These are phyloP conservation scores for Scheffersomyces stipitis DNA, from an alignment of 805 yeast genomes.

Conservation along the genomic window DNA sequence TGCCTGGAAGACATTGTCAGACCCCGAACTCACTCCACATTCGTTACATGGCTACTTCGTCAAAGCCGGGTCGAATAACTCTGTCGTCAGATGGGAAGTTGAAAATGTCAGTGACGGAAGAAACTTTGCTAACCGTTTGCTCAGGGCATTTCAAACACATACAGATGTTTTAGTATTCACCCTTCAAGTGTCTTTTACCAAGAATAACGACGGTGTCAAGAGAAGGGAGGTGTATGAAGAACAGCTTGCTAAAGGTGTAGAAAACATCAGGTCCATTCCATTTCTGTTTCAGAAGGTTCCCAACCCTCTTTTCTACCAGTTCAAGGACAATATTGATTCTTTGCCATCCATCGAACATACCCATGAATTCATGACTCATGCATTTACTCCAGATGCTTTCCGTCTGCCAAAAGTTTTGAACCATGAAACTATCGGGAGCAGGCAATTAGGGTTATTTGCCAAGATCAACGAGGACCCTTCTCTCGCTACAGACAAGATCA, in stretches of 20 bases:
- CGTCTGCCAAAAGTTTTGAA: constrained; percentile 1
- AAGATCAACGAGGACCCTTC: constrained; percentile 27
- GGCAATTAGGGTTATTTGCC: constrained; percentile 29
- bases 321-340: constrained; percentile 10
- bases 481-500: constrained; percentile 20
- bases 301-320: constrained; percentile 7
- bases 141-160: constrained; percentile 21
- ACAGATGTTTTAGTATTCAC: constrained; percentile 19
- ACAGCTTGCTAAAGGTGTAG: background rate
- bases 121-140: constrained; percentile 23
- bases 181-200: constrained; percentile 21
- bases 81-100: constrained; percentile 27
- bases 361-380: constrained; percentile 26
- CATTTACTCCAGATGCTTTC: constrained; percentile 22
- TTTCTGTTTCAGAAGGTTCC: constrained; percentile 7
- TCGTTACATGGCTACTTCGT: constrained; percentile 29
- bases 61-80: constrained; percentile 21
- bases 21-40: constrained; percentile 22
- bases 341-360: constrained; percentile 24
- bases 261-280: constrained; percentile 1
- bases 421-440: constrained; percentile 6
- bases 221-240: background rate
- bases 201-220: constrained; percentile 14
- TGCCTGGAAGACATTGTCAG: constrained; percentile 26
- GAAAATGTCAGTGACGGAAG: constrained; percentile 19